A percentile compares a stretch with the other conserved stretches of the same genome.
These are phyloP conservation scores for Allantophomopsis lycopodina DNA, from an alignment of 2,329 filamentous ascomycete genomes.

Conservation along the genomic window DNA sequence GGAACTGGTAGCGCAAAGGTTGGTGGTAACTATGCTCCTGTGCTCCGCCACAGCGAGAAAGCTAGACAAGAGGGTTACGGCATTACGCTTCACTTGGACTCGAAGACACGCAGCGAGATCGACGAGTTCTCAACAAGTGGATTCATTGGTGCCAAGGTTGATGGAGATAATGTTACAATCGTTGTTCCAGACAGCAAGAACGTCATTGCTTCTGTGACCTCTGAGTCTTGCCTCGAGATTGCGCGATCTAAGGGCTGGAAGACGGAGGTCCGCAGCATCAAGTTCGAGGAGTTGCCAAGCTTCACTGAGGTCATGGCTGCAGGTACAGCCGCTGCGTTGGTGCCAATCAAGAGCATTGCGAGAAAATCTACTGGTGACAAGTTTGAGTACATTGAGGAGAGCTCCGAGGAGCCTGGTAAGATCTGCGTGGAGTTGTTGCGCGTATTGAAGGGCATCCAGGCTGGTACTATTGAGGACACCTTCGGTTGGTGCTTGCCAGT, in stretches of 20 bases:
- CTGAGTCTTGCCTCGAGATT: conserved; percentile 63
- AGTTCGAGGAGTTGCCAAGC: conserved; percentile 38
- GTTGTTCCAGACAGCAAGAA: conserved; percentile 73
- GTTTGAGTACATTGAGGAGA: conserved; percentile 37
- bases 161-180: conserved; percentile 45
- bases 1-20: conserved; percentile 89
- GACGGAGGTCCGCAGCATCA: conserved; percentile 63
- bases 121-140: conserved; percentile 95
- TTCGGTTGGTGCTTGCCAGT: conserved; percentile 19
- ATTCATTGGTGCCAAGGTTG: conserved; percentile 67
- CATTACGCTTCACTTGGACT: conserved; percentile 92
- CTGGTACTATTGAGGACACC: conserved; percentile 60
- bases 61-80: conserved; percentile 69
- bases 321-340: conserved; percentile 80
- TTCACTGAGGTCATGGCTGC: conserved; percentile 80
- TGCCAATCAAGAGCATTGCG: conserved; percentile 85
- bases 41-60: conserved; percentile 74
- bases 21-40: conserved; percentile 91
- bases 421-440: conserved; percentile 59
- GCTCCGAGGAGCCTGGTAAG: conserved; percentile 57
- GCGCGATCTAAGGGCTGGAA: conserved; percentile 69
- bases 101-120: conserved; percentile 67
- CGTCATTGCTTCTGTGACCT: conserved; percentile 76
- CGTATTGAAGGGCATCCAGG: conserved; percentile 75
- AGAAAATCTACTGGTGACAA: conserved; percentile 39